Base-by-base conservation (phyloP, 2,329 filamentous ascomycete genomes). In the Zasmidium citrigriseum region DNA sequence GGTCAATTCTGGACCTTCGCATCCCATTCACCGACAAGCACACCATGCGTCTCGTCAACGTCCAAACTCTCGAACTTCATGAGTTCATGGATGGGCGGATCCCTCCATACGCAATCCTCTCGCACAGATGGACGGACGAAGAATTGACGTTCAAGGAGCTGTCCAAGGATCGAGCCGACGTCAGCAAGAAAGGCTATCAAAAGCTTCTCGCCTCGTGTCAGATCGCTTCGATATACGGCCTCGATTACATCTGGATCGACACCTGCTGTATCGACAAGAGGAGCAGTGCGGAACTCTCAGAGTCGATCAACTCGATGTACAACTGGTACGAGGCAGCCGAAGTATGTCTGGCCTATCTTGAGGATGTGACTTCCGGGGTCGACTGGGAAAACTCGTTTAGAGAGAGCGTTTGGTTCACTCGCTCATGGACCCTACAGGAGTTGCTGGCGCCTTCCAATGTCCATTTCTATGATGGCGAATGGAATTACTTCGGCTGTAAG, bases 261-360 rank as follows among this genome's bases (percentile, higher is more conserved):
- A 76, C 73, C 1, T 75, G 71, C 62, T 77, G 75, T 54, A 76
- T 77, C 54, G 70, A 76, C 60, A 76, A 75, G 58, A 60, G 58
- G 1, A 72, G 67, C 57, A 72, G 67, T 46, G 64, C 72, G 0
- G 75, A 76, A 63, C 64, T 77, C 1, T 70, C 70, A 1, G 70
- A 75, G 55, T 70, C 72, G 2, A 75, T 67, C 45, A 65, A 66
- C 23, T 63, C 58, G 10, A 68, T 67, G 65, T 68, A 64, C 46
- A 46, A 57, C 12, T 77, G 73, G 72, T 76, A 77, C 58, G 60
- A 63, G 10, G 61, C 70, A 18, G 69, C 74, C 2, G 59, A 62
- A 18, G 59, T 64, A 5, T 77, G 75, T 57, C 75, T 75, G 57
- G 73, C 67, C 16, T 76, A 67, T 52, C 63, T 75, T 2, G 55